A percentile compares a stretch with the other conserved stretches of the same genome.
phyloP scores from a whole-genome alignment of 352 stramenopile species.

The Pythium myriotylum region DNA sequence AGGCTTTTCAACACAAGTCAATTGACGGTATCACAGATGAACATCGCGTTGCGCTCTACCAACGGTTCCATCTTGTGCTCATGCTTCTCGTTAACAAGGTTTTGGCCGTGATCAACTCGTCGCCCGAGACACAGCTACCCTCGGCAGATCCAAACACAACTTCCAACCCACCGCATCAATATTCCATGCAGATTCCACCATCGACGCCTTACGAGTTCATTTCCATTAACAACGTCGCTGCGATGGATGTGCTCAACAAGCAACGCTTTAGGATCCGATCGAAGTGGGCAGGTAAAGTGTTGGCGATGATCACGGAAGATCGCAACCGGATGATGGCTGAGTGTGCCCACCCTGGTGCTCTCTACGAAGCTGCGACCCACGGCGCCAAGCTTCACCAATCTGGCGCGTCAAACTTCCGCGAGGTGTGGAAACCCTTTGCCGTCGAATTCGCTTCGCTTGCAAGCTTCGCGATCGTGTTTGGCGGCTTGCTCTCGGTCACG shows the following conservation, averaged over 20 bases:
- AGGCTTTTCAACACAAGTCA: constrained; percentile 55
- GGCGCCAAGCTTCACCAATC: constrained; percentile 44
- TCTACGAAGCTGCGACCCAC: constrained; percentile 43
- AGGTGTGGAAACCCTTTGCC: constrained; percentile 39
- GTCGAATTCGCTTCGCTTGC: constrained; percentile 45
- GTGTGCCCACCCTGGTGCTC: constrained; percentile 38
- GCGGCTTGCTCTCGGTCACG: constrained; percentile 35
- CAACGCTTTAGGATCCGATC: constrained; percentile 45
- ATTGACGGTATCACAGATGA: constrained; percentile 43
- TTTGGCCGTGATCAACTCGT: constrained; percentile 36
- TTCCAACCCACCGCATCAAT: constrained; percentile 33
- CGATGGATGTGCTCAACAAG: constrained; percentile 56
- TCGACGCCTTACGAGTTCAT: constrained; percentile 58
- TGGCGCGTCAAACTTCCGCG: constrained; percentile 30
- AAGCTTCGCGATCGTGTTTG: constrained; percentile 46
- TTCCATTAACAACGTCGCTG: constrained; percentile 48
- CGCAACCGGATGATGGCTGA: constrained; percentile 55
- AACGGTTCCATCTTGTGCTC: constrained; percentile 43
- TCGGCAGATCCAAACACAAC: background rate
- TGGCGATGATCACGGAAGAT: constrained; percentile 59
- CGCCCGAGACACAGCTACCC: constrained; percentile 36
- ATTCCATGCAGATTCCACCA: constrained; percentile 43
- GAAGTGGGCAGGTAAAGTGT: constrained; percentile 50
- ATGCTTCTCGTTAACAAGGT: constrained; percentile 48
- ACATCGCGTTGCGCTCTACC: constrained; percentile 41